Evolutionary conservation across 768 basidiomycete species (phyloP).

Genomic region (Russula vinacea): DNA sequence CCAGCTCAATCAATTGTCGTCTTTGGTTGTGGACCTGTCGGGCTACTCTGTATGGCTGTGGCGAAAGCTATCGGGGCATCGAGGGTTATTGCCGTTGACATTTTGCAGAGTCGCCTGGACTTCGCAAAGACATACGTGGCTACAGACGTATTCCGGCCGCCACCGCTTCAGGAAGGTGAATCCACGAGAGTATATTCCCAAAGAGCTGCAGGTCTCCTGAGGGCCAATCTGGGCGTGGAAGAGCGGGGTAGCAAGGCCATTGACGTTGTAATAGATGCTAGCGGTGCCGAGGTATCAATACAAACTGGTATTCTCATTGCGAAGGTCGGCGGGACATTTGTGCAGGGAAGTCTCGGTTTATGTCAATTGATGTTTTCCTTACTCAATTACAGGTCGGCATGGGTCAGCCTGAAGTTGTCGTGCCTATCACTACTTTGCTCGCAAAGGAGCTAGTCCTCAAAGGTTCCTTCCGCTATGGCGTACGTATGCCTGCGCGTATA

Average conservation of each 20-base stretch:
- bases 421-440: slow-evolving; percentile 68
- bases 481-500: slow-evolving; percentile 37
- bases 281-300: slow-evolving; percentile 89
- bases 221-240: slow-evolving; percentile 57
- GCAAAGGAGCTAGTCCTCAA: slow-evolving; percentile 78
- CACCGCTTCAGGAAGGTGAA: slow-evolving; percentile 60
- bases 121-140: slow-evolving; percentile 87
- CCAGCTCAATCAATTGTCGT: slow-evolving; percentile 75
- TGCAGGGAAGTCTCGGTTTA: slow-evolving; percentile 47
- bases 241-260: slow-evolving; percentile 69
- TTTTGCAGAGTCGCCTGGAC: slow-evolving; percentile 68
- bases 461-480: slow-evolving; percentile 91
- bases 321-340: slow-evolving; percentile 70
- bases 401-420: slow-evolving; percentile 70
- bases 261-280: slow-evolving; percentile 88
- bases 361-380: slow-evolving; percentile 23
- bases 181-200: slow-evolving; percentile 64
- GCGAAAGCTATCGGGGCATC: slow-evolving; percentile 89
- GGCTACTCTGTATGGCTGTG: slow-evolving; percentile 92
- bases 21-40: slow-evolving; percentile 87
- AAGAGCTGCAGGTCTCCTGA: slow-evolving; percentile 67
- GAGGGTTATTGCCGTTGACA: slow-evolving; percentile 82
- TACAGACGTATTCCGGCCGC: slow-evolving; percentile 69
- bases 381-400: slow-evolving; percentile 68
- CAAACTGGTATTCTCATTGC: slow-evolving; percentile 79